Evolutionary conservation across 139 green algal genomes (phyloP).

Genomic region (Pseudopediastrum boryanum): DNA sequence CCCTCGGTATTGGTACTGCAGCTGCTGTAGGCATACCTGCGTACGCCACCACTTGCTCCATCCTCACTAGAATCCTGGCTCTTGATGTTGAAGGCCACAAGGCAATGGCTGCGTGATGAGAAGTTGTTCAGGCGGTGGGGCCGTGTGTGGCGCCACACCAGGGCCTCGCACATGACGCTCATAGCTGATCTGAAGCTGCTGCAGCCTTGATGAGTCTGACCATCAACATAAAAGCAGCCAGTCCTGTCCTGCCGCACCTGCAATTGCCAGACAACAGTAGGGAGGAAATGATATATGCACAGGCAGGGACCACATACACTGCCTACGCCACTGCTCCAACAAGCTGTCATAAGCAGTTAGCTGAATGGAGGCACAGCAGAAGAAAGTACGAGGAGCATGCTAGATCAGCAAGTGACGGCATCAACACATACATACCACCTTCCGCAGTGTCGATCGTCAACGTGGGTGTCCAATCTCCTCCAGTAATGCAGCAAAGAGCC

Average conservation of each 20-base stretch:
- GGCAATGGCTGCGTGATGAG: constrained; percentile 66
- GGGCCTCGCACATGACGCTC: constrained; percentile 42
- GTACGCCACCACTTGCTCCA: constrained; percentile 21
- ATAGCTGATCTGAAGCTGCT: constrained; percentile 39
- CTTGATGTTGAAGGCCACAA: constrained; percentile 71
- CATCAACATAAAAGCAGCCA: constrained; percentile 72
- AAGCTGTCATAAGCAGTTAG: too few species aligned
- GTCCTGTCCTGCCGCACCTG: constrained; percentile 60
- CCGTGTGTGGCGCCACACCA: constrained; percentile 57
- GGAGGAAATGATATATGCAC: too few species aligned
- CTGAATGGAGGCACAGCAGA: too few species aligned
- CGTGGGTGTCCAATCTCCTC: too few species aligned
- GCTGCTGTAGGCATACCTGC: constrained; percentile 33
- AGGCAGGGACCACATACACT: too few species aligned
- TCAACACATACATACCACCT: too few species aligned
- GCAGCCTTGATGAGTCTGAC: constrained; percentile 43
- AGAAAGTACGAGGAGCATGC: too few species aligned
- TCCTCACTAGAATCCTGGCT: constrained; percentile 43
- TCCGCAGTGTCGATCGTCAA: too few species aligned
- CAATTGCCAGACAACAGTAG: background rate
- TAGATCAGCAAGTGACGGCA: too few species aligned
- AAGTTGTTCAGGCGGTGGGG: constrained; percentile 70
- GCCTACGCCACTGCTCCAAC: too few species aligned
- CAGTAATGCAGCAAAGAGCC: too few species aligned
- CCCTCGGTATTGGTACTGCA: background rate